Evolutionary conservation across 371 early-diverging fungal genomes (phyloP).

Genomic region (Rhizopus sp.): DNA sequence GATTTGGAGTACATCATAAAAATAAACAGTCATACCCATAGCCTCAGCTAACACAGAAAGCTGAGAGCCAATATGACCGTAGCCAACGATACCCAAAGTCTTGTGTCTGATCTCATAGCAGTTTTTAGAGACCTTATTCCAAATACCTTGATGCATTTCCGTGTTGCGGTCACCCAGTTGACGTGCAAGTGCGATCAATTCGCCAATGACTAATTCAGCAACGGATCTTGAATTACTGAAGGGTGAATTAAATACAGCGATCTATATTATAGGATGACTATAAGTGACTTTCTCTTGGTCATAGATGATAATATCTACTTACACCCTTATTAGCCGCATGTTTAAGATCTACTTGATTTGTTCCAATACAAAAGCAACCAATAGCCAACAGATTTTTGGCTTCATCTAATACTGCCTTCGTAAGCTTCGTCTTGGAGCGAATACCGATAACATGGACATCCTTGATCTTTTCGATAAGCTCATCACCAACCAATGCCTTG

Average conservation of each 20-base stretch:
- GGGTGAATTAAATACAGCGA: constrained; percentile 97
- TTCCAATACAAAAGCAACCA: constrained; percentile 99
- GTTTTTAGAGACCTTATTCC: constrained; percentile 88
- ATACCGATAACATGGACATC: constrained; percentile 95
- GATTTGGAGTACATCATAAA: constrained; percentile 86
- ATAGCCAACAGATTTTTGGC: constrained; percentile 90
- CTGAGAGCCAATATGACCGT: constrained; percentile 97
- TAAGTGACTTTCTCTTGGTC: neutral
- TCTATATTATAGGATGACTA: constrained; percentile 40
- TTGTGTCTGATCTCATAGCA: constrained; percentile 96
- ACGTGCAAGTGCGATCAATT: constrained; percentile 87
- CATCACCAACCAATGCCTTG: constrained; percentile 87
- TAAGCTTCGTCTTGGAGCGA: constrained; percentile 93
- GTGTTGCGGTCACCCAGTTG: constrained; percentile 90
- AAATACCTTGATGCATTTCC: constrained; percentile 89
- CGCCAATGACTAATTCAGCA: constrained; percentile 93
- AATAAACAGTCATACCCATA: constrained; percentile 90
- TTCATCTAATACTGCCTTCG: constrained; percentile 78
- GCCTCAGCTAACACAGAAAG: constrained; percentile 95
- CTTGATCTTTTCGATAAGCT: constrained; percentile 88
- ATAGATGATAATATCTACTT: constrained; percentile 30
- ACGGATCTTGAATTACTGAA: constrained; percentile 88
- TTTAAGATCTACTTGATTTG: constrained; percentile 94
- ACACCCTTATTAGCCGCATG: constrained; percentile 86
- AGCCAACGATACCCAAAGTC: constrained; percentile 94